Percentiles rank a stretch among this genome's conserved stretches.
These are phyloP conservation scores for Penicillium ucsense DNA, from an alignment of 495 filamentous ascomycete species.

Conservation along the genomic window DNA sequence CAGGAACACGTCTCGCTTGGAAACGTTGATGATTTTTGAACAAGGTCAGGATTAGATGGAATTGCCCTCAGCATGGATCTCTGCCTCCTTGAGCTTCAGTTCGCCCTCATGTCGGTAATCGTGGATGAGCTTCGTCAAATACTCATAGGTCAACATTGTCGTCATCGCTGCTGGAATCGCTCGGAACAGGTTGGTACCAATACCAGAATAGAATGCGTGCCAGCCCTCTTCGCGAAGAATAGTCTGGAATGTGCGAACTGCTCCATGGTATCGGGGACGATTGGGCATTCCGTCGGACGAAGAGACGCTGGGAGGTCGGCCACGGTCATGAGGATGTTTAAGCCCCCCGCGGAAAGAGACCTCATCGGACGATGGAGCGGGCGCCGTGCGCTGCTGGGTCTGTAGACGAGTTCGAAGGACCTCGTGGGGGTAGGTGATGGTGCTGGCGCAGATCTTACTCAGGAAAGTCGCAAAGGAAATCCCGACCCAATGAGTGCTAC, in stretches of 20 bases:
- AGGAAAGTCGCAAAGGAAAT: constrained; percentile 84
- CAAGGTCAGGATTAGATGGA: constrained; percentile 14
- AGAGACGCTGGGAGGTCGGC: constrained; percentile 35
- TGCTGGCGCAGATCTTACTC: constrained; percentile 90
- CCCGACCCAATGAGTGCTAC: constrained; percentile 57
- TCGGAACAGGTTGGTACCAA: constrained; percentile 95
- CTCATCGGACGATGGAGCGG: constrained; percentile 37
- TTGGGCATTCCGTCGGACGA: constrained; percentile 49
- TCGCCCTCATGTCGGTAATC: constrained; percentile 41
- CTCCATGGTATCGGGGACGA: constrained; percentile 66
- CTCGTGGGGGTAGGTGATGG: constrained; percentile 94
- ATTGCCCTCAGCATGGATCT: constrained; percentile 6
- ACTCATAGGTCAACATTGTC: constrained; percentile 96
- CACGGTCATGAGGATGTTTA: constrained; percentile 32
- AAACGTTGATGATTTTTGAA: not conserved
- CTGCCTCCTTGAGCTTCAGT: constrained; percentile 21
- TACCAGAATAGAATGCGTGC: constrained; percentile 93
- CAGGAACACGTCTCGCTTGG: not conserved
- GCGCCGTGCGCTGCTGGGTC: constrained; percentile 60
- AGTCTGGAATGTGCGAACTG: constrained; percentile 70
- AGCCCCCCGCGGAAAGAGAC: constrained; percentile 58
- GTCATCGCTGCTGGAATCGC: constrained; percentile 93
- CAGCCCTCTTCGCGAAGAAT: constrained; percentile 90
- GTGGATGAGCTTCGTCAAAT: constrained; percentile 52
- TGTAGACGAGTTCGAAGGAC: constrained; percentile 85